Evolutionary conservation across 768 basidiomycete species (phyloP), one percentile per base, ranked within the genome.

Genomic region (Tulasnella sp.): DNA sequence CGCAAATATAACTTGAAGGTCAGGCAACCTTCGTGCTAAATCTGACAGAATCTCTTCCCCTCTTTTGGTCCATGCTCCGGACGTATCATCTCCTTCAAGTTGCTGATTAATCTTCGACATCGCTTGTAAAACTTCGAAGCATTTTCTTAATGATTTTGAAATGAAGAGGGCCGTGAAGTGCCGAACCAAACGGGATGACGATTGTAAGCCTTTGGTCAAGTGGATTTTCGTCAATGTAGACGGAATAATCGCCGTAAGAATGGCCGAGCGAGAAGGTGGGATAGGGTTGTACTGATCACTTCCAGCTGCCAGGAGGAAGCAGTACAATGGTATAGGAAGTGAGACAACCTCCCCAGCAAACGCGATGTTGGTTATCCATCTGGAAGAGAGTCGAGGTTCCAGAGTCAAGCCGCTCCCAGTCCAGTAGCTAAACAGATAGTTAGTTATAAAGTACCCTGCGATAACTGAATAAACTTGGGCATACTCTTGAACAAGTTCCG

Each of bases 331-430:
- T 1, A 90, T 66, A 0, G 85, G 78, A 0, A 90, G 72, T 0
- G 84, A 81, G 45, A 95, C 72, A 47, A 96, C 73, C 6, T 72
- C 71, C 2, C 82, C 86, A 34, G 87, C 77, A 60, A 91, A 83
- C 4, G 86, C 71, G 57, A 95, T 79, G 53, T 90, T 93, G 0
- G 83, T 77, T 28, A 96, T 79, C 91, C 93, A 98, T 61, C 81
- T 83, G 0, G 84, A 84, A 0, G 86, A 85, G 4, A 91, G 73
- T 2, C 89, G 78, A 0, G 90, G 88, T 58, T 93, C 89, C 4
- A 92, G 70, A 0, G 85, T 83, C 29, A 88, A 65, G 2, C 73
- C 72, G 3, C 75, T 77, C 1, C 71, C 71, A 12, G 78, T 62
- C 83, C 85, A 88, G 59, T 81, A 89, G 13, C 83, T 86, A 56